Evolutionary conservation across 176 grass and related monocot genomes (phyloP).

Genomic region (Microstegium vimineum): DNA sequence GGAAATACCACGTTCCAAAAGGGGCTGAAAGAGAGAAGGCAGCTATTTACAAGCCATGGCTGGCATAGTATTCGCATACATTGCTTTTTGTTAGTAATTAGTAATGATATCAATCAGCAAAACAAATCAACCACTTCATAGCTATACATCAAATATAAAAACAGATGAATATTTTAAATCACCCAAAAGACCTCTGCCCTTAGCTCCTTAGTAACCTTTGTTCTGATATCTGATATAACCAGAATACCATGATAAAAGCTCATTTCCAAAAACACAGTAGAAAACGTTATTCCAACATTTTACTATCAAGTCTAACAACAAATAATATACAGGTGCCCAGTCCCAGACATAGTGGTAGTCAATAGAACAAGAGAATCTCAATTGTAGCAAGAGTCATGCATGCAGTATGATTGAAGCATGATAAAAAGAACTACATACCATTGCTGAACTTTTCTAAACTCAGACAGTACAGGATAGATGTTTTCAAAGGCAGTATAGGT

Average conservation of each 20-base stretch:
- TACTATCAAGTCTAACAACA: not conserved
- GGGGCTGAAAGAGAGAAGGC: not conserved
- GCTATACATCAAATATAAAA: not conserved
- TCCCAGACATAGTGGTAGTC: not conserved
- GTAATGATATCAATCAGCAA: not conserved
- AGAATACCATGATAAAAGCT: not conserved
- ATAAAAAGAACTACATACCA: slow-evolving; percentile 43
- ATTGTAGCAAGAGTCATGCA: not conserved
- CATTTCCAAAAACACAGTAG: not conserved
- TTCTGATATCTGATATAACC: not conserved
- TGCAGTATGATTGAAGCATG: not conserved
- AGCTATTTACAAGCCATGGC: not conserved
- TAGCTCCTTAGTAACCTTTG: not conserved
- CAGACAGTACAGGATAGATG: slow-evolving; percentile 84
- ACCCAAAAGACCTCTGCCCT: not conserved
- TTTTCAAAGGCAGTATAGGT: slow-evolving; percentile 96
- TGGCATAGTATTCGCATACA: not conserved
- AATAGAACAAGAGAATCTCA: not conserved
- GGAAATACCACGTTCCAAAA: not conserved
- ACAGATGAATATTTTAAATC: not conserved
- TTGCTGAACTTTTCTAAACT: slow-evolving; percentile 93
- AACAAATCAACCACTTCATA: not conserved
- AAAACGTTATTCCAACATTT: not conserved
- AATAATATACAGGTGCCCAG: not conserved
- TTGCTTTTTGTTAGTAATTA: not conserved